Evolutionary conservation across 2,329 filamentous ascomycete species (phyloP).

Genomic region (Tolypocladium cylindrosporum): DNA sequence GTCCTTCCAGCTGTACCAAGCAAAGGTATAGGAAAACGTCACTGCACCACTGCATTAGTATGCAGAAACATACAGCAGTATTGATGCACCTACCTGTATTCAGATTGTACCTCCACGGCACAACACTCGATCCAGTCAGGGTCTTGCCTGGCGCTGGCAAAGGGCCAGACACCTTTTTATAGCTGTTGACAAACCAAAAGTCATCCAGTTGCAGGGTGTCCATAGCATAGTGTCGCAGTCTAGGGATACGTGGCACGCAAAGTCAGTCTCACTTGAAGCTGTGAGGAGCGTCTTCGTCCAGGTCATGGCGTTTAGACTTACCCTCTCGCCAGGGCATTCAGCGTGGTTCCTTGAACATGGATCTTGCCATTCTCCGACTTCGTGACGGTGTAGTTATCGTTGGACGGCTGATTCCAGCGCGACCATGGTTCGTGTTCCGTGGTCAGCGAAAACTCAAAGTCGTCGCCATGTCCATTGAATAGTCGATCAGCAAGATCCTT

Average conservation of each 20-base stretch:
- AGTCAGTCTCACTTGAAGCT: neutral
- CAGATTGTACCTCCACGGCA: slow-evolving; percentile 30
- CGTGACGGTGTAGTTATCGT: slow-evolving; percentile 11
- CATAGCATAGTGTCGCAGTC: slow-evolving; percentile 11
- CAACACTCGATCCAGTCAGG: slow-evolving; percentile 7
- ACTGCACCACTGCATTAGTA: slow-evolving; percentile 16
- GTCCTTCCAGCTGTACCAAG: slow-evolving; percentile 43
- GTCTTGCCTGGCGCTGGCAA: slow-evolving; percentile 3
- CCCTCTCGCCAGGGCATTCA: slow-evolving; percentile 12
- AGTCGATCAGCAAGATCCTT: slow-evolving; percentile 8
- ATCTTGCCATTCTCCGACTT: slow-evolving; percentile 6
- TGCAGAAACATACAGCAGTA: neutral
- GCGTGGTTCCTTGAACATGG: slow-evolving; percentile 8
- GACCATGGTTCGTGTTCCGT: slow-evolving; percentile 6
- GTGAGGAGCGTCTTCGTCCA: too few relatives aligned
- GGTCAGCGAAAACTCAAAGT: slow-evolving; percentile 9
- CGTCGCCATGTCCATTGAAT: slow-evolving; percentile 4
- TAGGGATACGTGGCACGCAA: neutral
- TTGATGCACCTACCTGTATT: slow-evolving; percentile 28
- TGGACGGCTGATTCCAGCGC: slow-evolving; percentile 9
- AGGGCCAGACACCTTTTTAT: neutral
- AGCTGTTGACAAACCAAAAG: slow-evolving; percentile 8
- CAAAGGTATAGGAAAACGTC: slow-evolving; percentile 39
- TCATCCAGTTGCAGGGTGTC: slow-evolving; percentile 9
- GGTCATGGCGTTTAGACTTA: neutral